Conservation (phyloP, 2,329 filamentous ascomycete species). For the Passalora sequoiae region DNA sequence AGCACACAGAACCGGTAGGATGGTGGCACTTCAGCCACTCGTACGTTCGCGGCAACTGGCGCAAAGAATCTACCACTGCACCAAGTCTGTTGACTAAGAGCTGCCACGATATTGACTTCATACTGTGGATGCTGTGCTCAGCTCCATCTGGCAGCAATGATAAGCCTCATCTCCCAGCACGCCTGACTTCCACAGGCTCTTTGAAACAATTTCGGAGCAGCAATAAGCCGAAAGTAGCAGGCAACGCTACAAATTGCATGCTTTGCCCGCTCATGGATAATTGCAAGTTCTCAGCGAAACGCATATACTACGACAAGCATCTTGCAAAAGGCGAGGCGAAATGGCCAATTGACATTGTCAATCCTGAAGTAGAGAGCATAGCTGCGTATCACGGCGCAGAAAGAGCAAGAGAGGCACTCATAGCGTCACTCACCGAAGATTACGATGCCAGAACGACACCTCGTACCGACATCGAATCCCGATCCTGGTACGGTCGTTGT, state of each 20-base stretch:
- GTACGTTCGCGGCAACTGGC: constrained; percentile 92
- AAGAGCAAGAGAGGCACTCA: constrained; percentile 49
- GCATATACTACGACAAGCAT: constrained; percentile 69
- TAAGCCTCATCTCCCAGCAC: constrained; percentile 61
- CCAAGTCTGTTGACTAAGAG: constrained; percentile 88
- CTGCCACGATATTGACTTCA: constrained; percentile 90
- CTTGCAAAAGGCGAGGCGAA: constrained; percentile 61
- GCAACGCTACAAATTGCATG: constrained; percentile 78
- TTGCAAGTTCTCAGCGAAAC: constrained; percentile 81
- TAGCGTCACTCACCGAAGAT: constrained; percentile 49
- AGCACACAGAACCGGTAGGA: constrained; percentile 90
- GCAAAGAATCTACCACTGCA: constrained; percentile 68
- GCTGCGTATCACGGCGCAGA: constrained; percentile 43
- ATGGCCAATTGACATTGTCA: constrained; percentile 87
- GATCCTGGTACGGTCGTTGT: constrained; percentile 82
- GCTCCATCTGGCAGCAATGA: constrained; percentile 45
- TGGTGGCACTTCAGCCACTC: constrained; percentile 95
- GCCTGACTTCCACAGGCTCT: constrained; percentile 67
- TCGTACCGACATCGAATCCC: constrained; percentile 43
- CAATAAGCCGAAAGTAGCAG: constrained; percentile 71
- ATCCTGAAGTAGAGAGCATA: constrained; percentile 83
- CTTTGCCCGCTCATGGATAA: constrained; percentile 67
- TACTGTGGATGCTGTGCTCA: constrained; percentile 85
- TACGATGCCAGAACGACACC: constrained; percentile 52
- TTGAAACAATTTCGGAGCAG: constrained; percentile 71